A percentile compares a stretch with the other conserved stretches of the same genome.
Conservation (phyloP, 2,329 filamentous ascomycete genomes). For the Alternaria sp. region DNA sequence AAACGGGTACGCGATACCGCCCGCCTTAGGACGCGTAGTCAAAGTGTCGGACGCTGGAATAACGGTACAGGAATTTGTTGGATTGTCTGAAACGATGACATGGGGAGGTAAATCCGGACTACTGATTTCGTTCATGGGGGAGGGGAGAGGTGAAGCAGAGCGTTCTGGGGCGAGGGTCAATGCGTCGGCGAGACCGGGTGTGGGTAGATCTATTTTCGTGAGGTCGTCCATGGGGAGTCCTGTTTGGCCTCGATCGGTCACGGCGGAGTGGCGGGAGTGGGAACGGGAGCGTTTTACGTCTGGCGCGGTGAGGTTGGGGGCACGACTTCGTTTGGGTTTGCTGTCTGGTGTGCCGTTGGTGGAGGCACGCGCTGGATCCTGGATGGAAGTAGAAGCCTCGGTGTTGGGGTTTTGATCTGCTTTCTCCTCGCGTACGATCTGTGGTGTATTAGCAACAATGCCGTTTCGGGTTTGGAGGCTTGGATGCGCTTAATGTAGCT, state of each 20-base stretch:
- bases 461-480: neutral
- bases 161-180: conserved; percentile 43
- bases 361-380: conserved; percentile 12
- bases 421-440: conserved; percentile 49
- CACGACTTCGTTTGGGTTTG: conserved; percentile 21
- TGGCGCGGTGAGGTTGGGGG: conserved; percentile 14
- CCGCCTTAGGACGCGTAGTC: conserved; percentile 72
- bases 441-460: conserved; percentile 15
- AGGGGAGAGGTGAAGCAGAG: conserved; percentile 33
- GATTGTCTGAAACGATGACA: conserved; percentile 36
- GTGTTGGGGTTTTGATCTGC: conserved; percentile 37
- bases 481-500: conserved; percentile 64
- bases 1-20: conserved; percentile 77
- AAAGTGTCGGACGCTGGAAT: conserved; percentile 59
- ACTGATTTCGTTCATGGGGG: conserved; percentile 18
- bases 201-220: conserved; percentile 30
- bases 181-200: conserved; percentile 39
- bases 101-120: conserved; percentile 12
- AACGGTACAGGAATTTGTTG: conserved; percentile 47
- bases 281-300: conserved; percentile 33
- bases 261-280: conserved; percentile 41
- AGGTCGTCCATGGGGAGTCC: conserved; percentile 32
- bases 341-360: conserved; percentile 50
- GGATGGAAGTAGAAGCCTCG: conserved; percentile 41
- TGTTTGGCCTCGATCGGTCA: conserved; percentile 48